Base-by-base conservation (phyloP, 225 moss, liverwort and hornwort genomes). In the Physcomitrium patens region DNA sequence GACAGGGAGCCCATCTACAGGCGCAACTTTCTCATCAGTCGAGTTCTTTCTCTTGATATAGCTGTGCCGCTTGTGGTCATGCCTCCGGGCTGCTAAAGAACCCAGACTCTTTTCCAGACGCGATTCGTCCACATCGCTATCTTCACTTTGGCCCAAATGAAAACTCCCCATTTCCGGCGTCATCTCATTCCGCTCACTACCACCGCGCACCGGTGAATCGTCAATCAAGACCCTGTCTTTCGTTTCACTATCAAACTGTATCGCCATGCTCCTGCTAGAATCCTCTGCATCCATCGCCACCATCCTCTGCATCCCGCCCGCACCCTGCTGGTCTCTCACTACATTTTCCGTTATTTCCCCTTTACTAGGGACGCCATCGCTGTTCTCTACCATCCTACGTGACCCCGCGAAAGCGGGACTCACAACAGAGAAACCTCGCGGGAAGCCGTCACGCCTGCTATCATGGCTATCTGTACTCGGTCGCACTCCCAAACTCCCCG, bases 391-490 rank as follows among this genome's bases (percentile, higher is more conserved):
- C 66, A 52, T 22, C 17, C 68, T 52, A 12, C 82, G 81, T 17
- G 65, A 69, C 58, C 73, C 82, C 3, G 82, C 76, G 20, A 57
- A 63, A 13, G 46, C 50, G 12, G 22, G 43, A 51, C 76, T 59
- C 44, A 14, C 50, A 57, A 26, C 53, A 0, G 77, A 82, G 76
- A 87, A 87, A 12, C 87, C 87, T 5, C 77, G 31, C 17, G 87
- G 78, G 58, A 87, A 87, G 15, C 87, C 87, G 69, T 81, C 87
- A 0, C 87, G 84, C 13, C 63, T 75, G 55, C 68, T 50, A 22
- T 71, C 70, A 15, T 44, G 31, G 31, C 31, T 27, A 10, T 63
- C 42, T 10, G 72, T 19, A 10, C 73, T 63, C 8, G 12, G 65
- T 20, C 65, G 65, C 45, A 16, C 18, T 7, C 44, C 43, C 60